Evolutionary conservation across 352 stramenopile species (phyloP).

Genomic region (Pythium pyrilobum): DNA sequence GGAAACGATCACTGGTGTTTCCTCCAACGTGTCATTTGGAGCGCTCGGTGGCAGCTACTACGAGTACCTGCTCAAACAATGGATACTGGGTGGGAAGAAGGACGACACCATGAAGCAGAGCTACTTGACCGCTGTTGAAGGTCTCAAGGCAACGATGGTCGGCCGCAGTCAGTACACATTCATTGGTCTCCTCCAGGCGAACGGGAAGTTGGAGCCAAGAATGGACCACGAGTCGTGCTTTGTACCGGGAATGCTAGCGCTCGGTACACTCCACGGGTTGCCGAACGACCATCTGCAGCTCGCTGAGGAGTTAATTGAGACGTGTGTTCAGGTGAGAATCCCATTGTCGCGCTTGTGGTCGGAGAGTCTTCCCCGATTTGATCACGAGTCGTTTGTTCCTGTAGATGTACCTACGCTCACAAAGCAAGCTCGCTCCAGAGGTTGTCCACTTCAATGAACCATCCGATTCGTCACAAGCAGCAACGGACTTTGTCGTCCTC

Average conservation of each 20-base stretch:
- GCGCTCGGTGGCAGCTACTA: constrained; percentile 65
- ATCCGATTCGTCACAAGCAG: not conserved
- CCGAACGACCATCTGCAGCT: constrained; percentile 48
- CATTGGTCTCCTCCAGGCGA: constrained; percentile 32
- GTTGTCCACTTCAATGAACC: constrained; percentile 43
- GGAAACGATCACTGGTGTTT: constrained; percentile 11
- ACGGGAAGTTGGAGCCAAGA: constrained; percentile 20
- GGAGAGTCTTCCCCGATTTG: not conserved
- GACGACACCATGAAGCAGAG: constrained; percentile 37
- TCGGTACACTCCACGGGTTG: constrained; percentile 59
- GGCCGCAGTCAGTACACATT: constrained; percentile 30
- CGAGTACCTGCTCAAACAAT: constrained; percentile 79
- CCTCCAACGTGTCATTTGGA: constrained; percentile 39
- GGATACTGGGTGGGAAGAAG: constrained; percentile 49
- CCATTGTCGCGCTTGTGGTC: not conserved
- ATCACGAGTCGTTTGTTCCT: not conserved
- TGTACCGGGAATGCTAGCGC: constrained; percentile 71
- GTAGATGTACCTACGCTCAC: constrained; percentile 67
- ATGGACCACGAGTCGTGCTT: constrained; percentile 91
- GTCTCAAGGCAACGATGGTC: constrained; percentile 39
- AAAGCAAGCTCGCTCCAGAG: constrained; percentile 66
- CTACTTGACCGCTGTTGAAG: constrained; percentile 49
- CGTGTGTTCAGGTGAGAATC: constrained; percentile 52
- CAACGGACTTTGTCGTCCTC: constrained; percentile 18
- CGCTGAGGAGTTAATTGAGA: constrained; percentile 63